A percentile compares a stretch with the other conserved stretches of the same genome.
These are phyloP conservation scores for Lecanosticta acicola DNA, from an alignment of 2,329 filamentous ascomycete species.

Conservation along the genomic window DNA sequence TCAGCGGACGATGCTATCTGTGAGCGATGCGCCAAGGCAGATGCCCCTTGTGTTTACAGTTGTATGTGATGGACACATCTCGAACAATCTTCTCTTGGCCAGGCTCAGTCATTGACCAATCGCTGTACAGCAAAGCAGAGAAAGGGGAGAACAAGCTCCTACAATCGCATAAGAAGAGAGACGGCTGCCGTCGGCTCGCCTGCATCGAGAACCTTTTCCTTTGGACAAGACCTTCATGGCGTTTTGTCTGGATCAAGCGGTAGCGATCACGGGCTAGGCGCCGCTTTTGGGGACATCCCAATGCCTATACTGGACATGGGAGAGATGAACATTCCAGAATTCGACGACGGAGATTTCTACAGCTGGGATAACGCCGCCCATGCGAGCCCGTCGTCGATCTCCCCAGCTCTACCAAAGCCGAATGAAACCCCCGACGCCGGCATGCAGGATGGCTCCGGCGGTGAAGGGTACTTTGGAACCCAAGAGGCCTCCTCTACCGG, in stretches of 20 bases:
- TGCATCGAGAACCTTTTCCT: neutral
- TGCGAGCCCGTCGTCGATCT: neutral
- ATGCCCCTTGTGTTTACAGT: slow-evolving; percentile 1
- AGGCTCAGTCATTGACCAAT: neutral
- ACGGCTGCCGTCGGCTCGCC: too few species aligned
- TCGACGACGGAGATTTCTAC: neutral
- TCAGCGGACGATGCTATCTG: neutral
- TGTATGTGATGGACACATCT: neutral
- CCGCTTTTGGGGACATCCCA: neutral
- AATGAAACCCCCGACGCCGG: neutral
- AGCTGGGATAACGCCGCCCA: neutral
- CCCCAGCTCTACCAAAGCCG: neutral
- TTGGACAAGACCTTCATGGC: neutral
- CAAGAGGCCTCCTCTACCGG: too few species aligned
- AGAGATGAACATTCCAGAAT: neutral
- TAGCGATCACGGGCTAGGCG: too few species aligned
- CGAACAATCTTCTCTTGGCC: neutral
- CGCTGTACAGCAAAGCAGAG: neutral
- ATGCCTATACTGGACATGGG: neutral
- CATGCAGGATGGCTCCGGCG: neutral
- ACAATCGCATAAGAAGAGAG: neutral
- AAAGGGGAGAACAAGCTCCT: neutral
- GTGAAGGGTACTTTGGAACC: neutral
- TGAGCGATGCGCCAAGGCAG: slow-evolving; percentile 1
- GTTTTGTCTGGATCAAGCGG: neutral